Conservation (phyloP, 441 rosid genomes). For the Raphanus hybrid region DNA sequence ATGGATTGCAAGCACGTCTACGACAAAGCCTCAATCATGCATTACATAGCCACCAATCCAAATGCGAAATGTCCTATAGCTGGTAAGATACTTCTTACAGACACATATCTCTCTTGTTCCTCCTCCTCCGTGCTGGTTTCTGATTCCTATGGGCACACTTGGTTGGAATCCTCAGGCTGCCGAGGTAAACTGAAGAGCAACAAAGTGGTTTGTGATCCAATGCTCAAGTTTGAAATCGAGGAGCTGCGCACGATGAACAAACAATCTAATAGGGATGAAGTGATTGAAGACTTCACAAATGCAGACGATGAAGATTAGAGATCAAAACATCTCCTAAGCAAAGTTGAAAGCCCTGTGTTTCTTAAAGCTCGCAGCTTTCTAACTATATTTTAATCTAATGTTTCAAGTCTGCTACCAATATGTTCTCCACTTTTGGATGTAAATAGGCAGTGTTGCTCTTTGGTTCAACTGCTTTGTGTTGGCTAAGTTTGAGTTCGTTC, state of each 20-base stretch:
- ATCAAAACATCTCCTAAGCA: conserved; percentile 3
- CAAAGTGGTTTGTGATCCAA: conserved; percentile 66
- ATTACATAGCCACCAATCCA: conserved; percentile 48
- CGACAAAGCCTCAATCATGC: conserved; percentile 62
- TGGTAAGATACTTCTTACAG: conserved; percentile 49
- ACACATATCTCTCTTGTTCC: conserved; percentile 14
- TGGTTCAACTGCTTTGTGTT: neutral
- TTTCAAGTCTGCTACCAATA: conserved; percentile 6
- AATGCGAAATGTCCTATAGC: conserved; percentile 67
- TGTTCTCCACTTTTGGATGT: conserved; percentile 31
- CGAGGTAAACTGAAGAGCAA: conserved; percentile 56
- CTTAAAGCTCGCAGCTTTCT: neutral
- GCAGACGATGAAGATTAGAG: conserved; percentile 45
- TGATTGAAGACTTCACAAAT: conserved; percentile 81
- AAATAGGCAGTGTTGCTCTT: neutral
- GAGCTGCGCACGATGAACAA: conserved; percentile 63
- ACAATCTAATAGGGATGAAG: conserved; percentile 48
- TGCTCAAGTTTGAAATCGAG: conserved; percentile 71
- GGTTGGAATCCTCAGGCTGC: conserved; percentile 57
- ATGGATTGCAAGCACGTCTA: conserved; percentile 88
- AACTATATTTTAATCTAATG: neutral
- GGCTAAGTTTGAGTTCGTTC: neutral
- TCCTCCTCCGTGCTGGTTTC: conserved; percentile 22
- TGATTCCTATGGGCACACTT: conserved; percentile 10
- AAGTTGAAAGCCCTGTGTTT: conserved; percentile 6